Percentiles rank a stretch among this genome's conserved stretches.
Conservation (phyloP, 345 rosid species). For the Arabidopsis thaliana region DNA sequence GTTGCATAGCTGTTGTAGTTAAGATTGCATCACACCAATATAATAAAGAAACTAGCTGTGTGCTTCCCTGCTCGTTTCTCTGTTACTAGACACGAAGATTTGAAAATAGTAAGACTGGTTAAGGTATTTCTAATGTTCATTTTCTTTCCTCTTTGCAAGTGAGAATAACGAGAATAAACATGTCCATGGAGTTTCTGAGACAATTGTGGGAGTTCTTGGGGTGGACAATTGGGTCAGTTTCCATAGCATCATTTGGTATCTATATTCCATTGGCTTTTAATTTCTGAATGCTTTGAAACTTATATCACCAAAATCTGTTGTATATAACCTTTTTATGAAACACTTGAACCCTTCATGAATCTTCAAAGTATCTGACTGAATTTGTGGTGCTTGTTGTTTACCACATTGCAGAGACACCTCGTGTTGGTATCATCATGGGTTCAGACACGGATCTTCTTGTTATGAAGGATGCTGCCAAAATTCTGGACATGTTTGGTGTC, state of each 20-base stretch:
- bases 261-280: neutral
- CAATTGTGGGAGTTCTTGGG: conserved; percentile 94
- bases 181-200: conserved; percentile 70
- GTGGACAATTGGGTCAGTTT: conserved; percentile 89
- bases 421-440: conserved; percentile 95
- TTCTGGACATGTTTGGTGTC: conserved; percentile 70
- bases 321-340: neutral
- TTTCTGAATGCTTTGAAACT: neutral
- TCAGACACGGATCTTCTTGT: conserved; percentile 97
- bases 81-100: conserved; percentile 2
- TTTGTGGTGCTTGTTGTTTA: conserved; percentile 23
- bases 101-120: neutral
- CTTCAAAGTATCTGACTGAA: neutral
- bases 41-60: neutral
- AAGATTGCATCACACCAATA: neutral
- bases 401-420: conserved; percentile 59
- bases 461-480: conserved; percentile 89
- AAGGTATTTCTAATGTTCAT: neutral
- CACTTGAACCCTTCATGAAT: neutral
- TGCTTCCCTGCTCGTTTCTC: neutral
- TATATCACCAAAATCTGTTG: conserved; percentile 4
- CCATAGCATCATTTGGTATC: conserved; percentile 6
- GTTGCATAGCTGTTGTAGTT: neutral
- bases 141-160: conserved; percentile 24
- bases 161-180: conserved; percentile 53